Percentiles rank a stretch among this genome's conserved stretches.
Evolutionary conservation across 139 green algal genomes (phyloP).

Genomic region (Pseudopediastrum boryanum): DNA sequence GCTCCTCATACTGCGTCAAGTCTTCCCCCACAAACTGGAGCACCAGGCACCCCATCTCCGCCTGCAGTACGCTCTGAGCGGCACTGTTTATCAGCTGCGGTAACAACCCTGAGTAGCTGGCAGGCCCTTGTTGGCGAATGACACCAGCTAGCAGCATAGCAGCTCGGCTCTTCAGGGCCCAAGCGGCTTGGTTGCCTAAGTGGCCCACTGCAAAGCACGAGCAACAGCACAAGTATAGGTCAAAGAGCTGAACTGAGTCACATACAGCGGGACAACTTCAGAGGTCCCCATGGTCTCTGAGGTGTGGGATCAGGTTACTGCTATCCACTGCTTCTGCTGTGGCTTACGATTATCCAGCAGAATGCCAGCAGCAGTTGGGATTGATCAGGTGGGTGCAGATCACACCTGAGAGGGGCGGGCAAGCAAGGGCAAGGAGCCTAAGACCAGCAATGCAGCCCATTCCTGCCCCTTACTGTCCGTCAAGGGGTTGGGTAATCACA

Average conservation of each 20-base stretch:
- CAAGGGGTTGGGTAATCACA: too few relatives aligned
- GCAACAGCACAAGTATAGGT: not conserved
- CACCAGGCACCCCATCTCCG: conserved; percentile 70
- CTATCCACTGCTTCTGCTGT: not conserved
- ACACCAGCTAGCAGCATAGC: conserved; percentile 74
- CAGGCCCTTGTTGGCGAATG: conserved; percentile 67
- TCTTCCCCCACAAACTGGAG: conserved; percentile 80
- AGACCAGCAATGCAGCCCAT: too few relatives aligned
- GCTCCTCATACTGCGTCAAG: conserved; percentile 69
- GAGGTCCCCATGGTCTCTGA: not conserved
- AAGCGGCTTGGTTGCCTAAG: conserved; percentile 41
- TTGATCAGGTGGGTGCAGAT: too few relatives aligned
- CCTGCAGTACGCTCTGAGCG: conserved; percentile 49
- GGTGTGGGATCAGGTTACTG: not conserved
- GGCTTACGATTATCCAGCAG: not conserved
- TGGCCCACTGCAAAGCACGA: conserved; percentile 36
- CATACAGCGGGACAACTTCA: not conserved
- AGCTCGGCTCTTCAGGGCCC: conserved; percentile 71
- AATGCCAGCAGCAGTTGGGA: conserved; percentile 4
- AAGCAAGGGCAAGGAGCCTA: too few relatives aligned
- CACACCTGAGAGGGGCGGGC: too few relatives aligned
- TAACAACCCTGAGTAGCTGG: conserved; percentile 60
- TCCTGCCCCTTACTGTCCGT: too few relatives aligned
- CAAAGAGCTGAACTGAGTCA: not conserved
- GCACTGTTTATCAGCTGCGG: conserved; percentile 69